Evolutionary conservation across 2,329 filamentous ascomycete genomes (phyloP), one percentile per base, ranked within the genome.

Genomic region (Fusarium brevicatenulatum): DNA sequence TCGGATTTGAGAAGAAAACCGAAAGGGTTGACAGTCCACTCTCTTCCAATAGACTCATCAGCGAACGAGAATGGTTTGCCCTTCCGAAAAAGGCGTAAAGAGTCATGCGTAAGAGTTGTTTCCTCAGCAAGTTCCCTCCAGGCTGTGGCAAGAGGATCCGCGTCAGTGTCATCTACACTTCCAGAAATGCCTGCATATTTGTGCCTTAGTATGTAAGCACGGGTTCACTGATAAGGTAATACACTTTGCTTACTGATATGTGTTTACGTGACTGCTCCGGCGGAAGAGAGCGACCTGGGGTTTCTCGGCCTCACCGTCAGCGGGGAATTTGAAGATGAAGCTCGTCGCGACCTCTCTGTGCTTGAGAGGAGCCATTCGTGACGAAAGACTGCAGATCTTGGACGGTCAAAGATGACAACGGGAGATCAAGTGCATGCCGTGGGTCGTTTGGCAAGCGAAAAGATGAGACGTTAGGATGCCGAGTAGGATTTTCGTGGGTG

Each of bases 11-110:
- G 81, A 12, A 84, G 80, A 77, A 88, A 92, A 0, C 85, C 87
- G 72, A 92, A 92, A 1, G 91, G 89, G 67, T 91, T 84, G 53
- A 92, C 85, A 10, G 84, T 89, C 90, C 91, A 92, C 76, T 88
- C 83, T 30, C 89, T 86, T 25, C 85, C 83, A 19, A 91, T 80
- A 0, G 82, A 81, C 7, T 83, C 76, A 72, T 92, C 90, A 9
- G 76, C 74, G 68, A 92, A 91, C 4, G 83, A 82, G 73, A 88
- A 92, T 7, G 87, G 85, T 66, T 90, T 90, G 4, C 90, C 91
- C 30, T 85, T 83, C 23, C 89, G 86, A 73, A 89, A 84, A 28
- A 90, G 82, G 5, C 82, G 81, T 11, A 91, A 76, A 1, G 84
- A 83, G 1, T 80, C 75, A 0, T 81, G 71, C 0, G 84, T 86